These are phyloP conservation scores for Cyclaneusma minus DNA, from an alignment of 2,329 filamentous ascomycete species.

Conservation along the genomic window DNA sequence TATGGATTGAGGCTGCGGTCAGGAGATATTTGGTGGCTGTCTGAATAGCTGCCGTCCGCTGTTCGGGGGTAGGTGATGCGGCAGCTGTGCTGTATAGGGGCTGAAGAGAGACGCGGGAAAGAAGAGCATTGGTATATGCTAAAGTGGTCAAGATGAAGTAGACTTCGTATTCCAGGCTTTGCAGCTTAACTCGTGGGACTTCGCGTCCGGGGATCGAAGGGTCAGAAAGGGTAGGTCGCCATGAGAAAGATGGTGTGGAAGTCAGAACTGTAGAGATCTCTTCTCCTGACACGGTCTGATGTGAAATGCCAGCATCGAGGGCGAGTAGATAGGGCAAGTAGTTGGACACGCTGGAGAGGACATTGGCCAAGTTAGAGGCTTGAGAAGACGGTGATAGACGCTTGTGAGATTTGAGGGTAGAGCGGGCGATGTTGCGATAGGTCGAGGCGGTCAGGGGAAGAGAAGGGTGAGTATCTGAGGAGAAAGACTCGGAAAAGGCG, in stretches of 20 bases:
- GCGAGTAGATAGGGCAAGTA: conserved; percentile 79
- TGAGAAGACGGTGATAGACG: conserved; percentile 61
- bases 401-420: conserved; percentile 80
- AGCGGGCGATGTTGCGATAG: conserved; percentile 66
- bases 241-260: conserved; percentile 51
- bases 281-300: conserved; percentile 37
- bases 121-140: conserved; percentile 56
- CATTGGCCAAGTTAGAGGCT: conserved; percentile 49
- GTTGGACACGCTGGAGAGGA: conserved; percentile 53
- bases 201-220: conserved; percentile 49
- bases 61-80: conserved; percentile 44
- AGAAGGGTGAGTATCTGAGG: conserved; percentile 74
- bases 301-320: conserved; percentile 56
- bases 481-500: conserved; percentile 63
- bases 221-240: conserved; percentile 66
- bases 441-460: conserved; percentile 71
- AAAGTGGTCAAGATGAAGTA: conserved; percentile 65
- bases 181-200: conserved; percentile 49
- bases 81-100: conserved; percentile 53
- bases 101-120: conserved; percentile 58
- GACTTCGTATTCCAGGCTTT: conserved; percentile 69
- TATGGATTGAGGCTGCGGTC: conserved; percentile 63
- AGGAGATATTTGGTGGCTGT: conserved; percentile 65
- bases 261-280: conserved; percentile 52
- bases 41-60: conserved; percentile 54